Evolutionary conservation across 768 basidiomycete species (phyloP).

Genomic region (Termitomyces bulborhizus): DNA sequence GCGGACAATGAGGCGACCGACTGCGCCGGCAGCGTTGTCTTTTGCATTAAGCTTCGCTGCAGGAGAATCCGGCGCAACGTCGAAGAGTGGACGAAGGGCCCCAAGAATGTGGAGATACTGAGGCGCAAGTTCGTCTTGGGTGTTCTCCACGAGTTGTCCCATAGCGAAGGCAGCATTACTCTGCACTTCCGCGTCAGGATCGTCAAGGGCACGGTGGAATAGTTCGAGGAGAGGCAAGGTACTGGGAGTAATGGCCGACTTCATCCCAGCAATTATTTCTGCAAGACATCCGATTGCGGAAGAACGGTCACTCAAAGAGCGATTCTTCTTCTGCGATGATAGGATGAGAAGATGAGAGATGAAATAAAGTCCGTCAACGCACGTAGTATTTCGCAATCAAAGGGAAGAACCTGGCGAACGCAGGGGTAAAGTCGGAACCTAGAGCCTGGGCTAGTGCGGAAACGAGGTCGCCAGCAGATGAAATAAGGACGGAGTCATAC

Average conservation of each 20-base stretch:
- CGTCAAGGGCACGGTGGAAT: constrained; percentile 76
- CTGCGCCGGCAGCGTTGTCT: constrained; percentile 96
- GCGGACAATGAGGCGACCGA: constrained; percentile 80
- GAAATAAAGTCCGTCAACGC: constrained; percentile 23
- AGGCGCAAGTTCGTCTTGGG: constrained; percentile 69
- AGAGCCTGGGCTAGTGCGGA: constrained; percentile 80
- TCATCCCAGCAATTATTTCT: constrained; percentile 93
- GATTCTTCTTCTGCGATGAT: constrained; percentile 62
- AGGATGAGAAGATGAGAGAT: neutral
- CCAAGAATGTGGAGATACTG: constrained; percentile 78
- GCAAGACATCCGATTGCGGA: constrained; percentile 91
- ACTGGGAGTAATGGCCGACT: constrained; percentile 75
- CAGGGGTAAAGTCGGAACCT: constrained; percentile 76
- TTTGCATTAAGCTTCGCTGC: constrained; percentile 72
- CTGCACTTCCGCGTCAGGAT: constrained; percentile 87
- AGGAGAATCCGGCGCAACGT: constrained; percentile 55
- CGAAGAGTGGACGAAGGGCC: constrained; percentile 79
- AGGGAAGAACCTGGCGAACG: constrained; percentile 84
- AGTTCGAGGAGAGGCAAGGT: constrained; percentile 80
- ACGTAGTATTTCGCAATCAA: constrained; percentile 91
- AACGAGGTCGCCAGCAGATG: constrained; percentile 91
- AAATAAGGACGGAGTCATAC: constrained; percentile 93
- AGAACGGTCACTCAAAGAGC: constrained; percentile 87
- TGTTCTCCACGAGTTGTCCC: constrained; percentile 87
- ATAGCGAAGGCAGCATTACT: constrained; percentile 95